Conservation (phyloP, 768 basidiomycete genomes). For the Coprinopsis sp. region DNA sequence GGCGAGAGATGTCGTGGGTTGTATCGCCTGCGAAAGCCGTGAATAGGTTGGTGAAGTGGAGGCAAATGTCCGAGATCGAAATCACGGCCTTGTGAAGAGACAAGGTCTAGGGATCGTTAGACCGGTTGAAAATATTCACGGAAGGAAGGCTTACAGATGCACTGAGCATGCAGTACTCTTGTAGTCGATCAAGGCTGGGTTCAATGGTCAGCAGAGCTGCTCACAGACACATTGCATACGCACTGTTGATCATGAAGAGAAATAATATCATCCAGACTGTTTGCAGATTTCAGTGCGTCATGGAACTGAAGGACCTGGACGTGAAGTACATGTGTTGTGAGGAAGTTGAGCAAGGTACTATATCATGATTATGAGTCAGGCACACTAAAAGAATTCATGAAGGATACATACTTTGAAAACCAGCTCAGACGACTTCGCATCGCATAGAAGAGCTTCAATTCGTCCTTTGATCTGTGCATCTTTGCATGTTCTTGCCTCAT, state of each 20-base stretch:
- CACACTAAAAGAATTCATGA: conserved; percentile 23
- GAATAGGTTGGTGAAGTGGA: conserved; percentile 66
- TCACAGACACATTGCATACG: conserved; percentile 21
- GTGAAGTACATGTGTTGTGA: conserved; percentile 74
- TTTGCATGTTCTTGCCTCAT: conserved; percentile 46
- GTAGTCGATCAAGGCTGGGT: conserved; percentile 54
- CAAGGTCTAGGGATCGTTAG: conserved; percentile 42
- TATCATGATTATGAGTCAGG: too few species aligned
- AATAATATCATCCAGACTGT: conserved; percentile 76
- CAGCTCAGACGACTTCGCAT: conserved; percentile 75
- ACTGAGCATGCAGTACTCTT: conserved; percentile 60
- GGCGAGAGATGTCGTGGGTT: conserved; percentile 53
- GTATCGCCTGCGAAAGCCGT: conserved; percentile 55
- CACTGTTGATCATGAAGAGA: conserved; percentile 65
- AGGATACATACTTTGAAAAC: conserved; percentile 70
- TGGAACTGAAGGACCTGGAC: conserved; percentile 59
- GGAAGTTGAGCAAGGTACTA: conserved; percentile 63
- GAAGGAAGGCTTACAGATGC: conserved; percentile 39
- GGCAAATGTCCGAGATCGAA: conserved; percentile 67
- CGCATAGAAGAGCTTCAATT: conserved; percentile 70
- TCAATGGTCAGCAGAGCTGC: not conserved
- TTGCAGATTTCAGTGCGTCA: conserved; percentile 43
- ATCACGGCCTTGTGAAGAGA: conserved; percentile 62
- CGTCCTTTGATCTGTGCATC: conserved; percentile 31
- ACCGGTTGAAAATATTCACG: not conserved